phyloP scores from a whole-genome alignment of 768 basidiomycete species.

The Suillus subaureus region DNA sequence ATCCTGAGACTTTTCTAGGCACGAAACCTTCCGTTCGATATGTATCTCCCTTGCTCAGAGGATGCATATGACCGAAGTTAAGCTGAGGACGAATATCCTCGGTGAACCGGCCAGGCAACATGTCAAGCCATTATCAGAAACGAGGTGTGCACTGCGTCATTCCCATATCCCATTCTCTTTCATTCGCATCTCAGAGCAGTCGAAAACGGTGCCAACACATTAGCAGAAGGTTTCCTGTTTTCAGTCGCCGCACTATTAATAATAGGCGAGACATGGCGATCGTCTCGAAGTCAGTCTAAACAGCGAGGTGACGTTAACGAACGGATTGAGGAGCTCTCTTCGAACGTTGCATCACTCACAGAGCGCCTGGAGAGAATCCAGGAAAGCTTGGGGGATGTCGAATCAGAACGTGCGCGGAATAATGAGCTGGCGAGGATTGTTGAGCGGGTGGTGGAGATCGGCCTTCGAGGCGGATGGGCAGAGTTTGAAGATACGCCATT shows the following conservation, averaged over 20 bases:
- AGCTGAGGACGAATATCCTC: slow-evolving; percentile 73
- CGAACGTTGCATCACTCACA: slow-evolving; percentile 47
- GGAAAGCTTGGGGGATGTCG: slow-evolving; percentile 41
- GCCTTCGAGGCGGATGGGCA: slow-evolving; percentile 62
- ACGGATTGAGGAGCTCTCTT: slow-evolving; percentile 59
- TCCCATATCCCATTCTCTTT: neutral
- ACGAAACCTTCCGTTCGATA: slow-evolving; percentile 68
- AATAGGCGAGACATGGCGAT: slow-evolving; percentile 75
- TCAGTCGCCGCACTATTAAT: slow-evolving; percentile 74
- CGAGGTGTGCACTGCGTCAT: slow-evolving; percentile 47
- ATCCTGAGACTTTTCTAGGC: slow-evolving; percentile 41
- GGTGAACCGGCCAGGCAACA: slow-evolving; percentile 69
- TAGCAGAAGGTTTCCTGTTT: slow-evolving; percentile 87
- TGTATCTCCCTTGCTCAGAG: slow-evolving; percentile 76
- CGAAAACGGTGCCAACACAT: slow-evolving; percentile 81
- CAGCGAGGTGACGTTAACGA: slow-evolving; percentile 77
- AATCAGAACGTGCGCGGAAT: slow-evolving; percentile 41
- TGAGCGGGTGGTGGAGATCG: slow-evolving; percentile 69
- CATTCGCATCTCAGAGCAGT: slow-evolving; percentile 59
- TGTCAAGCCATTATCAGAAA: slow-evolving; percentile 77
- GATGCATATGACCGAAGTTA: slow-evolving; percentile 74
- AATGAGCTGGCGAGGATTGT: slow-evolving; percentile 69
- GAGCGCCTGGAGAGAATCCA: slow-evolving; percentile 46
- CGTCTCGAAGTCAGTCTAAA: slow-evolving; percentile 66
- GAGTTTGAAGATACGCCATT: slow-evolving; percentile 66